phyloP scores from a whole-genome alignment of 768 basidiomycete genomes.

The Boletus reticulatus region DNA sequence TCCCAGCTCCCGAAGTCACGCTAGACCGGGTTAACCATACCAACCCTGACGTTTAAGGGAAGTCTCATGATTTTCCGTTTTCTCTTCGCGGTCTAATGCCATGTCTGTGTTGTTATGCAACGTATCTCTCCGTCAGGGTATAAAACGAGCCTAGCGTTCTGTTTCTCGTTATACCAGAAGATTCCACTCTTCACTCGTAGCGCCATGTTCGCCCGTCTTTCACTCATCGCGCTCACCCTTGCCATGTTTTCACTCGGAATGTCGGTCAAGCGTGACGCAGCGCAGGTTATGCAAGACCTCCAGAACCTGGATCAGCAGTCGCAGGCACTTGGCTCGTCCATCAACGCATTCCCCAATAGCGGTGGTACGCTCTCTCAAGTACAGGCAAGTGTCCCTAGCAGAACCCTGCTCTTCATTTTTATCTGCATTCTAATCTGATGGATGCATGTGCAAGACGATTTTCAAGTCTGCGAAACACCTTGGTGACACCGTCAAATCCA shows the following conservation, averaged over 20 bases:
- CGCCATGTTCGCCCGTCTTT: slow-evolving; percentile 8
- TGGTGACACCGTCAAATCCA: rapidly evolving
- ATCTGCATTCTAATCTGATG: not conserved
- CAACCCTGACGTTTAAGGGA: not conserved
- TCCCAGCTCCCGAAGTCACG: not conserved
- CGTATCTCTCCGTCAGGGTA: not conserved
- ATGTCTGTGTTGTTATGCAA: not conserved
- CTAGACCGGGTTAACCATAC: not conserved
- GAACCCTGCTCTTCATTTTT: not conserved
- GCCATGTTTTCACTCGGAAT: slow-evolving; percentile 7
- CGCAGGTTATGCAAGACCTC: not conserved
- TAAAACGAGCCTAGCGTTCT: not conserved
- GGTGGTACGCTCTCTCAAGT: rapidly evolving
- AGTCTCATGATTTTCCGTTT: not conserved
- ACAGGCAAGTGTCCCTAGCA: not conserved
- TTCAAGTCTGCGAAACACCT: rapidly evolving
- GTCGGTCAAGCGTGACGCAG: slow-evolving; percentile 4
- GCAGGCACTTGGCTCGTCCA: not conserved
- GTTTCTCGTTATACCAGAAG: not conserved
- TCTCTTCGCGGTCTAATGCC: not conserved
- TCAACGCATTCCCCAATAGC: not conserved
- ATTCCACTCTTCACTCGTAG: not conserved
- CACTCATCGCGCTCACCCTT: slow-evolving; percentile 7
- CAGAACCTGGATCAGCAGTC: rapidly evolving
- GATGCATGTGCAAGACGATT: not conserved